Percentiles rank a stretch among this genome's conserved stretches.
Conservation (phyloP, 2,329 filamentous ascomycete genomes). For the Thielaviopsis euricoi region DNA sequence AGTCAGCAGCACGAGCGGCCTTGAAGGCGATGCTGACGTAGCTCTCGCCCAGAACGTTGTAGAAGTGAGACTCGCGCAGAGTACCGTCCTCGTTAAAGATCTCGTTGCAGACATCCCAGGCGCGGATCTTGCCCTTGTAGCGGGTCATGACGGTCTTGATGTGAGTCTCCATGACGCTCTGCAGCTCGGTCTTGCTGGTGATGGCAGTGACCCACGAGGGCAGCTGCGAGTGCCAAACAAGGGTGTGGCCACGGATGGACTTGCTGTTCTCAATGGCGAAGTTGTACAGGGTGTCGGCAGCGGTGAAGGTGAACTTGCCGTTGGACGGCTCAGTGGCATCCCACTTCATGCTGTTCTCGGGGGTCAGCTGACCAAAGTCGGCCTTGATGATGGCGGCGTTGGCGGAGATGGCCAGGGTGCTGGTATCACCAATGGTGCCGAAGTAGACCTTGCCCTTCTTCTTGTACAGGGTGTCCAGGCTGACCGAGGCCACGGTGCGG, state of each 20-base stretch:
- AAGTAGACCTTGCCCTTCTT: not conserved
- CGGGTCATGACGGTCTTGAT: constrained; percentile 38
- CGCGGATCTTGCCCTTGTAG: constrained; percentile 47
- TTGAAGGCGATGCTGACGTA: constrained; percentile 56
- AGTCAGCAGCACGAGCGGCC: constrained; percentile 49
- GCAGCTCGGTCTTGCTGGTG: constrained; percentile 30
- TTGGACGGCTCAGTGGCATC: constrained; percentile 34
- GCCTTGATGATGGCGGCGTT: constrained; percentile 34
- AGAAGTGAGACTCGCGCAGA: constrained; percentile 47
- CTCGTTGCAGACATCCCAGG: constrained; percentile 50
- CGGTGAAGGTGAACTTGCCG: constrained; percentile 36
- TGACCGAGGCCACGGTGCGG: not conserved
- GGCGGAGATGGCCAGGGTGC: not conserved
- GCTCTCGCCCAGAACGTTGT: constrained; percentile 49
- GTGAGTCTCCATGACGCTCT: constrained; percentile 45
- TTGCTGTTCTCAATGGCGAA: constrained; percentile 42
- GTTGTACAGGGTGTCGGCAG: constrained; percentile 42
- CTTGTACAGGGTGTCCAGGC: not conserved
- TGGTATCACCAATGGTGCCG: not conserved
- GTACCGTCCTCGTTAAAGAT: constrained; percentile 45
- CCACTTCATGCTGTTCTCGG: constrained; percentile 60
- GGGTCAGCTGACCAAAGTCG: constrained; percentile 48
- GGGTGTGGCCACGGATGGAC: constrained; percentile 48
- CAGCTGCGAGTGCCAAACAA: constrained; percentile 47
- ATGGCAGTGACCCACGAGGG: constrained; percentile 42